A percentile compares a stretch with the other conserved stretches of the same genome.
Conservation (phyloP, 768 basidiomycete species). For the Mycena chlorophos region DNA sequence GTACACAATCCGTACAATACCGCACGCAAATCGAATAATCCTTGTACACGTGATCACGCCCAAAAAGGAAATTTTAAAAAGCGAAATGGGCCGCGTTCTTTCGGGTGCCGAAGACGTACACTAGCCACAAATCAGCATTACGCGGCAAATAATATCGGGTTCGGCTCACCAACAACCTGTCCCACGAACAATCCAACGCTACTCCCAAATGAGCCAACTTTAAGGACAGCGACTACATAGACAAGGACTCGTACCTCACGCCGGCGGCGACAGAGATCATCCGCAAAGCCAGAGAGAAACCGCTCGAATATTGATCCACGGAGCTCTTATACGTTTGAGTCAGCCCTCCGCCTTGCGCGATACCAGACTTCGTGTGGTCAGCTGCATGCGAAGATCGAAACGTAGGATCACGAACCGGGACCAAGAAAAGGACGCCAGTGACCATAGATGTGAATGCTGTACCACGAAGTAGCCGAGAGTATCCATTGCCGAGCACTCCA, state of each 20-base stretch:
- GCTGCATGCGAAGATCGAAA: conserved; percentile 8
- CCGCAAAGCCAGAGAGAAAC: conserved; percentile 75
- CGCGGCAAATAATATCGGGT: neutral
- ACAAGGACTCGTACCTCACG: neutral
- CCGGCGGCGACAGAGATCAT: conserved; percentile 79
- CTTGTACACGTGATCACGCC: too few relatives aligned
- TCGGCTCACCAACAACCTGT: conserved; percentile 56
- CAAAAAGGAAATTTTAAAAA: conserved; percentile 44
- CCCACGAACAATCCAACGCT: conserved; percentile 83
- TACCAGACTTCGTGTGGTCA: conserved; percentile 55
- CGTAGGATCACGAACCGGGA: conserved; percentile 60
- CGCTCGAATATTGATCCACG: conserved; percentile 70
- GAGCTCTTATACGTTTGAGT: conserved; percentile 60
- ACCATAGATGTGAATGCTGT: conserved; percentile 91
- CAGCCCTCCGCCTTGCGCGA: conserved; percentile 73
- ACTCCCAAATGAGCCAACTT: conserved; percentile 46
- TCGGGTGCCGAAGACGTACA: conserved; percentile 73
- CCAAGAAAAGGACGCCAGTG: conserved; percentile 88
- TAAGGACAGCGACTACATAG: neutral
- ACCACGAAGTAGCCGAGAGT: conserved; percentile 71
- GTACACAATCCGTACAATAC: conserved; percentile 15
- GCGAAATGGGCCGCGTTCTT: conserved; percentile 77
- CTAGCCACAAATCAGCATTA: conserved; percentile 24
- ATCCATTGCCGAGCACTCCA: conserved; percentile 79
- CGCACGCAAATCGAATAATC: too few relatives aligned